Conservation (phyloP, 2,329 filamentous ascomycete genomes). For the Aspergillus phoenicis region DNA sequence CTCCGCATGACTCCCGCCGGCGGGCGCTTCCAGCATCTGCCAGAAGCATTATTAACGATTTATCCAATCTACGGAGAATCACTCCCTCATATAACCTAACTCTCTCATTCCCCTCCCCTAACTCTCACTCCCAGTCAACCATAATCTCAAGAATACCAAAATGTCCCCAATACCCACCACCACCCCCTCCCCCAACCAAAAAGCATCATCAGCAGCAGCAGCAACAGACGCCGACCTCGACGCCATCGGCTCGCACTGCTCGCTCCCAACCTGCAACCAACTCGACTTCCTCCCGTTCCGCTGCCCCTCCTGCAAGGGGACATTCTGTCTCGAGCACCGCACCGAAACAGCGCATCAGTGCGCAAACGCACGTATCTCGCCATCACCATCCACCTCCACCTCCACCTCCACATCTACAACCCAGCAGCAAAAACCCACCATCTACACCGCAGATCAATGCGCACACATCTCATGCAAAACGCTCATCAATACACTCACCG, state of each 20-base stretch:
- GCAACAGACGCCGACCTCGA: conserved; percentile 69
- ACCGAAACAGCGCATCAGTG: conserved; percentile 79
- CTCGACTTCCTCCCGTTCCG: conserved; percentile 95
- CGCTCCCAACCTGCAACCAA: conserved; percentile 87
- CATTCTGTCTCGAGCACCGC: conserved; percentile 92
- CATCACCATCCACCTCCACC: conserved; percentile 19
- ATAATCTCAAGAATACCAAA: background rate
- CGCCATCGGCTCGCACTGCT: conserved; percentile 86
- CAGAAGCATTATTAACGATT: background rate
- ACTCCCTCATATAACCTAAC: background rate
- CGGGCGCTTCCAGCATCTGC: conserved; percentile 19
- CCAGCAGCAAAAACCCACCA: conserved; percentile 51
- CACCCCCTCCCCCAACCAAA: conserved; percentile 29
- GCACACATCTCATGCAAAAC: conserved; percentile 54
- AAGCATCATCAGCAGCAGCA: conserved; percentile 20
- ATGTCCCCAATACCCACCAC: background rate
- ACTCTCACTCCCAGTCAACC: background rate
- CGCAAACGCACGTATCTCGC: conserved; percentile 52
- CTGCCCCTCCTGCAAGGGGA: conserved; percentile 82
- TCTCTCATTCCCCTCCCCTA: background rate
- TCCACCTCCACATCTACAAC: conserved; percentile 27
- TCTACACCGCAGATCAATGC: conserved; percentile 58
- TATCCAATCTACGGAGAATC: background rate
- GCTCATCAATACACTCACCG: conserved; percentile 54
- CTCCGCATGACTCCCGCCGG: conserved; percentile 21